Base-by-base conservation (phyloP, 2,329 filamentous ascomycete species). In the Sporothrix pseudoabietina region DNA sequence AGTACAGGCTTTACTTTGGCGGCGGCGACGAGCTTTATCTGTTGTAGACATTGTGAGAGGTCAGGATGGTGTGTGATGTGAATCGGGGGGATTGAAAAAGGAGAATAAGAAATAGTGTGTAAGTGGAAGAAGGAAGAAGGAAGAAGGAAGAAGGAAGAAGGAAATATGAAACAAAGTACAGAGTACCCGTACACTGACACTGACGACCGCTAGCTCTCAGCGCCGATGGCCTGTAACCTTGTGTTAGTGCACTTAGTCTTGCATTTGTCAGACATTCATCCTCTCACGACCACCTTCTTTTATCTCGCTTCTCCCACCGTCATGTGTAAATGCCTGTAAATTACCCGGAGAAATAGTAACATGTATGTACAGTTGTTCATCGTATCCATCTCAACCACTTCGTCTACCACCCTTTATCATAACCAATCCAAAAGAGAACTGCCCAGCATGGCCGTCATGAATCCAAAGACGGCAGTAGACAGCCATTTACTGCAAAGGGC, bases 1-100 rank as follows among this genome's bases (percentile, higher is more conserved):
- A 39, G 59, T 65, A 10, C 59, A 65, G 35, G 59, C 59, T 7
- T 65, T 65, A 35, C 59, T 65, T n/a, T 65, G 59, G 3, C 59
- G 59, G 39, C 59, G 59, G 6, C 59, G 59, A 16, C 59, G 35
- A 44, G 59, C 10, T 4, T 35, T 19, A 4, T 44, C 59, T 10
- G 59, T 16, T 5, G 59, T n/a, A 9, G 59, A 63, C 59, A 63
- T 63, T 3, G 4, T 12, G 6, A 19, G 16, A 26, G n/a, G 22
- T 26, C 4, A 7, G n/a, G 8, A 54, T 54, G 52, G 22, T 22
- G 19, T 54, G 52, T 10, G 9, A 54, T 26, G 4, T 54, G 52
- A 30, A 22, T 10, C 1, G 22, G 22, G 12, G 4, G 22, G 10
- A 9, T 55, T 7, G 6, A 22, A 55, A 10, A 55, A 54, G 2